Evolutionary conservation across 2,329 filamentous ascomycete genomes (phyloP), one percentile per base, ranked within the genome.

Genomic region (Epicoccum nigrum): DNA sequence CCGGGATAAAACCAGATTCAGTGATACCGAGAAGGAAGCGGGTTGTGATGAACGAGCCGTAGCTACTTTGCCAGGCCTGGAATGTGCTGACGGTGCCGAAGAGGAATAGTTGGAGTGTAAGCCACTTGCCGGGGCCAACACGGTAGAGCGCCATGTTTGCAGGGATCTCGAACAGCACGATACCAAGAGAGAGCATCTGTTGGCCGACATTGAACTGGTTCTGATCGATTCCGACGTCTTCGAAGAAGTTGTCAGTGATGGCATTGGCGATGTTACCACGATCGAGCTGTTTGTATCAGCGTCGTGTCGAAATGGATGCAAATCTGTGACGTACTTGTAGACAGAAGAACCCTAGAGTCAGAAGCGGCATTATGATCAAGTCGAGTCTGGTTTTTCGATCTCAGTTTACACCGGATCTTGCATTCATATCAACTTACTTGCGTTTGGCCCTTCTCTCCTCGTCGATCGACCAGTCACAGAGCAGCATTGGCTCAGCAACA

Each of bases 131-230:
- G 58, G 43, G 73, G 63, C 15, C 75, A 63, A 45, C 71, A 46
- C 50, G 70, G 63, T 60, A 76, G 68, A 52, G 72, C 65, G 38
- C 72, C 65, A 43, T 77, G 64, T 53, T 77, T 65, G 9, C 72
- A 1, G 76, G 76, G 16, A 78, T 67, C 45, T 76, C 75, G 3
- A 73, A 71, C 5, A 67, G 57, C 12, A 95, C 92, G 76, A 95
- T 95, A 70, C 90, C 92, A 15, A 83, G 82, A 72, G 90, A 92
- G 77, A 93, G 92, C 12, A 88, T 70, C 5, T 73, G 71, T 37
- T 73, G 59, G 9, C 65, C 65, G 17, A 67, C 51, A 34, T 68
- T 69, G 58, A 65, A 64, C n/a, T 67, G 53, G 42, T 62, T 51
- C 32, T 63, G 62, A 1, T 46, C 55, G 30, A 68, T 63, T 17